Base-by-base conservation (phyloP, 441 rosid species). In the Jatropha multifida region DNA sequence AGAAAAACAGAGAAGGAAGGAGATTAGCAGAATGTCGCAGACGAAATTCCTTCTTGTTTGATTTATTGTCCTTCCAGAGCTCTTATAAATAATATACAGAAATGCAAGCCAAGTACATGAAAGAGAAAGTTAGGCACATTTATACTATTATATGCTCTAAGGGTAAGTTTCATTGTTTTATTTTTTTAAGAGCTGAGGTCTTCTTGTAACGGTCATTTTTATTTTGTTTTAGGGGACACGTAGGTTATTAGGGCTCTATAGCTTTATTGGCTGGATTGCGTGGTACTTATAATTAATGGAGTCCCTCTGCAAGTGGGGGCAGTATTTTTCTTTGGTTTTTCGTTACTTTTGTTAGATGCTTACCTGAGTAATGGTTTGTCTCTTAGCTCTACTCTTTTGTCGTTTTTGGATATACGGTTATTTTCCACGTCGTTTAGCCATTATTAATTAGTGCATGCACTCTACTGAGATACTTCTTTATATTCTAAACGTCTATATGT, bases 191-290 rank as follows among this genome's bases (percentile, higher is more conserved):
- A 58, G 68, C 9, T 44, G 0, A 44, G 73, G 49, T 32, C 64
- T 72, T 75, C 65, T 74, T 60, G 46, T 26, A 91, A 91, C 92
- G 93, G 96, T 89, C 92, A 84, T 83, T 82, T 90, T 81, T 83
- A 58, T 65, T 23, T 68, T 74, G 38, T 54, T 55, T 66, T 42
- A 66, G 72, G 75, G 75, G 42, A 76, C 67, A 66, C 44, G 27
- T 59, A 48, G 65, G 49, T 65, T 52, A 54, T 63, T 68, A 51
- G 51, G 74, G 75, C 63, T 42, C 40, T 78, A 77, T 32, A 78
- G 83, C 56, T 15, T 65, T n/a, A 67, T 10, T 77, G 85, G 79
- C 74, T 74, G 71, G 48, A 76, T 79, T 76, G 55, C 69, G 48
- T 76, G 74, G 56, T 73, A 55, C 78, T 41, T 72, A 64, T 11